Evolutionary conservation across 2,329 filamentous ascomycete species (phyloP), one percentile per base, ranked within the genome.

Genomic region (Teratosphaeriaceae sp.): DNA sequence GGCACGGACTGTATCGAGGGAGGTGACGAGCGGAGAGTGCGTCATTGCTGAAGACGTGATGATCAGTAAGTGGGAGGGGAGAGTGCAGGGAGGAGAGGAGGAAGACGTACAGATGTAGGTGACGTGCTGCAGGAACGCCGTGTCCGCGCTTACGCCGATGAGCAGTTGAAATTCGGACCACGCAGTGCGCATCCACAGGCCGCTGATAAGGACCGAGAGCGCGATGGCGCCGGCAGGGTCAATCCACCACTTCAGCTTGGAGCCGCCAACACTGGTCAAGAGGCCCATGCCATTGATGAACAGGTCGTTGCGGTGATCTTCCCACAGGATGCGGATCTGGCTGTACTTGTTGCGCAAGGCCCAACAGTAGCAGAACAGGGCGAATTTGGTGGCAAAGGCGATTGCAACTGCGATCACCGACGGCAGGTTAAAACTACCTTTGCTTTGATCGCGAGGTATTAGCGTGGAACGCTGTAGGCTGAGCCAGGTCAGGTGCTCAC

Each of bases 291-390:
- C 88, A 64, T 97, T 98, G 75, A 98, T 88, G 57, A 95, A 74
- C n/a, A 98, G 73, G 61, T 98, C 92, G 61, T 98, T 98, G 48
- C 92, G 83, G 69, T 98, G 92, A 60, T 97, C 90, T 65, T 94
- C 86, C 89, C 88, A 96, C 12, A 97, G 72, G 61, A 96, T 96
- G 44, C 85, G 79, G 50, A 96, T 80, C 65, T 96, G 89, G 47
- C 81, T 88, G 71, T 97, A 95, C 57, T 87, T 85, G 69, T 96
- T 83, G 53, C 90, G 83, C 57, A 97, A 68, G 3, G 86, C 80
- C 80, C 84, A 97, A 69, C 92, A 97, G 71, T 96, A 97, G 20
- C 94, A 56, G 65, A 96, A 97, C 1, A 97, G 74, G 4, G 57
- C 59, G 13, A 97, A 70, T 63, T 98, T 97, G 18, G 89, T 95